phyloP scores from a whole-genome alignment of 371 early-diverging fungal genomes.

The Mucor circinelloides region DNA sequence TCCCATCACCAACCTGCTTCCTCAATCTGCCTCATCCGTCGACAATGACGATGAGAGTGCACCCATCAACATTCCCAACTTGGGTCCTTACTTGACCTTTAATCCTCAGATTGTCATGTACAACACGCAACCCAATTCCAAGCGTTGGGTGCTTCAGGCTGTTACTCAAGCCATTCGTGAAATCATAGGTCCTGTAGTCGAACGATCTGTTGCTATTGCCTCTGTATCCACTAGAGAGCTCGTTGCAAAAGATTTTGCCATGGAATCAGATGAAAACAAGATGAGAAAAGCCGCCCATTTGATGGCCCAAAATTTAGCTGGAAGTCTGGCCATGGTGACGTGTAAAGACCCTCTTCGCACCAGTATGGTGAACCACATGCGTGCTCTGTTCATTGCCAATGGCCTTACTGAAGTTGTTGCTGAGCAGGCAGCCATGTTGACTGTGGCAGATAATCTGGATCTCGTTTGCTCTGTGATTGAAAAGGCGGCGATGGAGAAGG shows the following conservation, averaged over 20 bases:
- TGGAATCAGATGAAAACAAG: slow-evolving; percentile 91
- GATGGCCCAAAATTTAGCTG: slow-evolving; percentile 87
- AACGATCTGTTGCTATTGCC: slow-evolving; percentile 92
- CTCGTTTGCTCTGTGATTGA: slow-evolving; percentile 91
- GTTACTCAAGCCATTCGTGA: slow-evolving; percentile 91
- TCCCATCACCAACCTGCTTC: slow-evolving; percentile 15
- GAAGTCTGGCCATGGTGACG: slow-evolving; percentile 86
- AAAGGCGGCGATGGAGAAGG: slow-evolving; percentile 91
- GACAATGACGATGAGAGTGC: slow-evolving; percentile 17
- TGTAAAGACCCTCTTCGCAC: slow-evolving; percentile 94
- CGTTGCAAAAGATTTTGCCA: slow-evolving; percentile 91
- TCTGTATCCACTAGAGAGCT: slow-evolving; percentile 88
- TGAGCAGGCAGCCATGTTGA: slow-evolving; percentile 77
- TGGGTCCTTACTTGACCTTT: slow-evolving; percentile 71
- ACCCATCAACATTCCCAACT: slow-evolving; percentile 54
- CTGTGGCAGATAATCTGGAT: slow-evolving; percentile 90
- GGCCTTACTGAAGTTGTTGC: slow-evolving; percentile 64
- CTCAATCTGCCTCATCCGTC: background rate
- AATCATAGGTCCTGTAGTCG: slow-evolving; percentile 85
- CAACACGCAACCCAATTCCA: slow-evolving; percentile 76
- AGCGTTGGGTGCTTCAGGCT: slow-evolving; percentile 84
- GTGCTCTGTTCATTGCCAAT: slow-evolving; percentile 78
- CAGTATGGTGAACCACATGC: slow-evolving; percentile 79
- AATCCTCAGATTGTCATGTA: slow-evolving; percentile 76
- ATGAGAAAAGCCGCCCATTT: slow-evolving; percentile 91